phyloP scores from a whole-genome alignment of 1,139 yeast species.

The Pichia inconspicua region DNA sequence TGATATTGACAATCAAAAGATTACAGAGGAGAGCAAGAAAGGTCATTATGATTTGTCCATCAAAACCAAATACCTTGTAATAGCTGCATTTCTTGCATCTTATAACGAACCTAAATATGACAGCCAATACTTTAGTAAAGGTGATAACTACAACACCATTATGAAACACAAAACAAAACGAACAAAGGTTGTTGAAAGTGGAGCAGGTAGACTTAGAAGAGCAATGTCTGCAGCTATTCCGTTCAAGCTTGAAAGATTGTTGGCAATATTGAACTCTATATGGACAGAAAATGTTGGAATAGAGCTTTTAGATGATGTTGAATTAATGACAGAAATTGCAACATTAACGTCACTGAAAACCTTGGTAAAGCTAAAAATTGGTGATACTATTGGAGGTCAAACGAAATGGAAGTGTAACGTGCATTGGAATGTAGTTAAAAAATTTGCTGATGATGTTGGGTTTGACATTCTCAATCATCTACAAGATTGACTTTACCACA shows the following conservation, averaged over 20 bases:
- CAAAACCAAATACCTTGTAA: slow-evolving; percentile 42
- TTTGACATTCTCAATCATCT: slow-evolving; percentile 42
- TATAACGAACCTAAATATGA: slow-evolving; percentile 39
- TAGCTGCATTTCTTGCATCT: slow-evolving; percentile 50
- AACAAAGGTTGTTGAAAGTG: slow-evolving; percentile 20
- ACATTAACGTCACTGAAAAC: slow-evolving; percentile 44
- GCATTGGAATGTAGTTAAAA: slow-evolving; percentile 38
- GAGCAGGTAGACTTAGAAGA: slow-evolving; percentile 34
- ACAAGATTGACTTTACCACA: slow-evolving; percentile 26
- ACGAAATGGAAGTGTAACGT: slow-evolving; percentile 49
- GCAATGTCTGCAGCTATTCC: slow-evolving; percentile 37
- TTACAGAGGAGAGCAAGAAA: slow-evolving; percentile 4
- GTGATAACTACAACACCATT: slow-evolving; percentile 18
- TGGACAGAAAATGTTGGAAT: slow-evolving; percentile 27
- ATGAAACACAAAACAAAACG: slow-evolving; percentile 25
- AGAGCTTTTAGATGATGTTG: slow-evolving; percentile 37
- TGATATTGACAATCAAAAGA: neutral
- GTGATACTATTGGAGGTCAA: slow-evolving; percentile 44
- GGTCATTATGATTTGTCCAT: slow-evolving; percentile 35
- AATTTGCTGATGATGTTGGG: slow-evolving; percentile 37
- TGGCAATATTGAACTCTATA: slow-evolving; percentile 45
- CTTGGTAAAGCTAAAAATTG: slow-evolving; percentile 30
- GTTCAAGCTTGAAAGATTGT: slow-evolving; percentile 44
- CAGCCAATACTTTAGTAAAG: slow-evolving; percentile 26
- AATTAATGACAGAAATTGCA: slow-evolving; percentile 42